Evolutionary conservation across 2,329 filamentous ascomycete genomes (phyloP), one percentile per base, ranked within the genome.

Genomic region (Apiospora kogelbergensis): DNA sequence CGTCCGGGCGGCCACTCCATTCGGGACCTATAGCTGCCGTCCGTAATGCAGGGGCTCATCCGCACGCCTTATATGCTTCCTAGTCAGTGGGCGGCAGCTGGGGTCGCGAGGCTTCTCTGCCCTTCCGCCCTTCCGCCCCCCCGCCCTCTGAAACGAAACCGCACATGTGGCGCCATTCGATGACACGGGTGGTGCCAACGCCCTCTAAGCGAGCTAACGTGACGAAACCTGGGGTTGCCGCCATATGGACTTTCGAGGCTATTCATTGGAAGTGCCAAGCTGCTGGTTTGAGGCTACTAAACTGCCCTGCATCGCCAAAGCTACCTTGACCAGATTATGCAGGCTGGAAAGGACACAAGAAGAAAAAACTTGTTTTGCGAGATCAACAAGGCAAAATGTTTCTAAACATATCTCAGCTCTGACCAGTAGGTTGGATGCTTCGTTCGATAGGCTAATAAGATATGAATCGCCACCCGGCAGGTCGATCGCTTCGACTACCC

Each of bases 181-280:
- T 37, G 53, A 60, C n/a, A 53, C 26, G 24, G 48, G 13, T 30
- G 48, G 48, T 33, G 20, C 37, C 53, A 37, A 37, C 17, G 9
- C 20, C 53, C 53, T 60, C 30, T 60, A 60, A 60, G 53, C 53
- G 53, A 60, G 53, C 53, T 37, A 60, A 37, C 26, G 53, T 37
- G 30, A 60, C 53, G 53, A n/a, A 60, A 60, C 53, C 53, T 60
- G 53, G 53, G 53, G 30, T 60, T 37, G 53, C 53, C 53, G 20
- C 53, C 20, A 60, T 60, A 60, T 60, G 26, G 53, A 17, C 53
- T 60, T 37, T 60, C 53, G 30, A 33, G 26, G 53, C 53, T 60
- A 30, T 6, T 6, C 17, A 60, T 60, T 60, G 53, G 53, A 60
- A 20, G 53, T 60, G 53, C 53, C 53, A 60, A 60, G 53, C 53